Evolutionary conservation across 2,329 filamentous ascomycete genomes (phyloP), one percentile per base, ranked within the genome.

Genomic region (Botrytis squamosa): DNA sequence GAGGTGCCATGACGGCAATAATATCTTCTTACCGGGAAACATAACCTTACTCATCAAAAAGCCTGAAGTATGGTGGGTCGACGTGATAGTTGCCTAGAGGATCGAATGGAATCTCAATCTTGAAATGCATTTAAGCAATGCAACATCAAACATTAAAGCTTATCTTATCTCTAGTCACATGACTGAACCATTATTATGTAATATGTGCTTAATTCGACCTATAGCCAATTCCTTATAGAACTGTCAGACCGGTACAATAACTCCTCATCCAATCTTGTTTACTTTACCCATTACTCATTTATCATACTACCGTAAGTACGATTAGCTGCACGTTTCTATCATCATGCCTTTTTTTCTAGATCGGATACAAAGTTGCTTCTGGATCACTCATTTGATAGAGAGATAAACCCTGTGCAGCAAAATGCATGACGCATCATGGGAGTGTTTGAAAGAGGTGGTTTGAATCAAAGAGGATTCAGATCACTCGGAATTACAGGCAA

Each of bases 1-100:
- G 80, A 73, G 81, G 80, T 74, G 80, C 80, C 81, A 82, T 81
- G 40, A 55, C 52, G 49, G 71, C 49, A 68, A 63, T 60, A 55
- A 42, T 68, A 49, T 72, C 25, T 25, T 57, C 42, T 29, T 72
- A 38, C 42, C 18, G 12, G 55, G 40, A 60, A 33, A 46, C 63
- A 67, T 65, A 42, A 67, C 63, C 12, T 72, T 67, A 36, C 70
- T 42, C 40, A 46, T 52, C 12, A 49, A 46, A 12, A 63, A 46
- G 18, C 33, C 59, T 42, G 14, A 60, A 70, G 29, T 22, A 33
- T 20, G 22, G 18, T 57, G 38, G 12, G 49, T 55, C 16, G 62
- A 57, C 36, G 49, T 69, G n/a, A 46, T 67, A 9, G 49, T 36
- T 67, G 62, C 49, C 70, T 72, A 46, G 65, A 67, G 29, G 52